Conservation (phyloP, 148 eudicot genomes). For the Amaranthus hypochondriacus region DNA sequence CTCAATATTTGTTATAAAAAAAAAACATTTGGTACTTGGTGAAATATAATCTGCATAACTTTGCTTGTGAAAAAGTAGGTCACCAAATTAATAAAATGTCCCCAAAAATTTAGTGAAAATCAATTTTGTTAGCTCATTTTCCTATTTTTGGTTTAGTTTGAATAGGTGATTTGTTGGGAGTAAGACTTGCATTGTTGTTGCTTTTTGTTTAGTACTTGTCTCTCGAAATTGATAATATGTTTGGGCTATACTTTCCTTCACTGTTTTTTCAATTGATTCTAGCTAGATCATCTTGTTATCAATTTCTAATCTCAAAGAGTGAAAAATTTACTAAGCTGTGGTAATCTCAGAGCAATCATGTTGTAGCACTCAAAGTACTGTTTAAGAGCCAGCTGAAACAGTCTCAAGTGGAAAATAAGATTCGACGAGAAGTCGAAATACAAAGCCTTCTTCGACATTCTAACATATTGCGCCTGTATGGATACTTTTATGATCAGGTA, state of each 20-base stretch:
- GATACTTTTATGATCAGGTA: slow-evolving; percentile 98
- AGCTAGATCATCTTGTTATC: background rate
- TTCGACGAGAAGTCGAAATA: slow-evolving; percentile 92
- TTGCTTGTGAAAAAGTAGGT: too few relatives aligned
- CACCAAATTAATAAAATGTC: background rate
- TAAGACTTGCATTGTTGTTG: too few relatives aligned
- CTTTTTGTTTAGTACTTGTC: background rate
- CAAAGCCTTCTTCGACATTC: slow-evolving; percentile 97
- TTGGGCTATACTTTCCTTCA: background rate
- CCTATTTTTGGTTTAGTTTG: too few relatives aligned
- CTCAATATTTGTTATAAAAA: too few relatives aligned
- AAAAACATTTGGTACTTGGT: too few relatives aligned
- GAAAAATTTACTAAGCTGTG: background rate
- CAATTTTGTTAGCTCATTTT: background rate
- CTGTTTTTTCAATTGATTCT: background rate
- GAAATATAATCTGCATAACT: too few relatives aligned
- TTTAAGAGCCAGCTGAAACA: slow-evolving; percentile 86
- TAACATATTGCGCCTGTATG: slow-evolving; percentile 83
- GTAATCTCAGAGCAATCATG: slow-evolving; percentile 73
- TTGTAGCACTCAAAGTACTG: slow-evolving; percentile 85
- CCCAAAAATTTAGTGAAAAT: background rate
- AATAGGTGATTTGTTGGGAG: too few relatives aligned
- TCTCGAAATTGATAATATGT: background rate
- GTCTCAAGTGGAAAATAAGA: slow-evolving; percentile 97
- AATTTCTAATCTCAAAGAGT: background rate